Evolutionary conservation across 176 grass and related monocot genomes (phyloP), one percentile per base, ranked within the genome.

Genomic region (Triticum aestivum): DNA sequence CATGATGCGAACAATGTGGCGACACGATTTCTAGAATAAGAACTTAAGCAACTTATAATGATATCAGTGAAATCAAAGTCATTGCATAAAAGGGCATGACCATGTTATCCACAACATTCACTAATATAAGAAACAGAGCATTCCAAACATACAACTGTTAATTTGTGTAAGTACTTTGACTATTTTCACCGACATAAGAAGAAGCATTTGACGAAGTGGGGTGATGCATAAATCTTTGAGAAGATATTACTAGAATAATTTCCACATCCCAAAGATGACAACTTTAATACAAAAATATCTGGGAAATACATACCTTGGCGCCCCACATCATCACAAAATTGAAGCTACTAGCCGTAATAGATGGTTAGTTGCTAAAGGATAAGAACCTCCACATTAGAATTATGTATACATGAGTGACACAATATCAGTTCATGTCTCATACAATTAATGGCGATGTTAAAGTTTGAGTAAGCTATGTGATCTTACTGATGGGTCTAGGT

Each of bases 241-340:
- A 14, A 0, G 14, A 52, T 52, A 52, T 54, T 54, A 18, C 3
- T 11, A 79, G n/a, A 77, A 42, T 66, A 73, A 76, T 30, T 76
- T 87, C 12, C 26, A 45, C 44, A 76, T 77, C 12, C 23, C 35
- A 71, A 34, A 77, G 61, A 84, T 54, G 61, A 49, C 67, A 75
- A 15, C 14, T 77, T 51, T 63, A 59, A 81, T 76, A 24, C 41
- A 65, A 23, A 68, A 84, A 74, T 80, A 70, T 18, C 70, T 59
- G 11, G 2, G 30, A 3, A 39, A 54, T 47, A 37, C 38, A 89
- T 42, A 33, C 65, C 74, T 12, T 11, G 17, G 47, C 62, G 17
- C 61, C 23, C 68, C 68, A 49, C 76, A 69, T 88, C 85, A 81
- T 88, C 62, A 85, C 81, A 85, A 85, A 90, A 88, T 15, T 14